These are phyloP conservation scores for Microbotryum lychnidis-dioicae DNA, from an alignment of 1,284 basidiomycete genomes.

Conservation along the genomic window DNA sequence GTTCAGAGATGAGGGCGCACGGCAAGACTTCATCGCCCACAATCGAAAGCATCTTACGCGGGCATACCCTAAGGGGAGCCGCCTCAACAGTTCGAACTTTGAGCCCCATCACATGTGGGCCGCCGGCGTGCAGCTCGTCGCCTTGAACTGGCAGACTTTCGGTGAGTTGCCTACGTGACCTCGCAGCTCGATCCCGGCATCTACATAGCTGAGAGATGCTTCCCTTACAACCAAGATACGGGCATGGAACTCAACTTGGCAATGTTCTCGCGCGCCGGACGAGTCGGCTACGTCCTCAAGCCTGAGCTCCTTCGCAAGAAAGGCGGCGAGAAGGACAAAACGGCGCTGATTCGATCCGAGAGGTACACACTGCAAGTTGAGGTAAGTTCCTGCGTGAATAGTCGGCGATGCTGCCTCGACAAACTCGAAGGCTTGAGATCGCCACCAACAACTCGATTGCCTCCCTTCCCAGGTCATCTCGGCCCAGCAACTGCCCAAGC, in stretches of 20 bases:
- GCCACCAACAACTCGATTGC: constrained; percentile 2
- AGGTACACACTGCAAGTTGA: constrained; percentile 59
- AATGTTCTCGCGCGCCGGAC: constrained; percentile 83
- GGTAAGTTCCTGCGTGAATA: constrained; percentile 38
- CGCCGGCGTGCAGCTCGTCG: constrained; percentile 84
- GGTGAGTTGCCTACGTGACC: constrained; percentile 47
- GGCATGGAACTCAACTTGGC: constrained; percentile 87
- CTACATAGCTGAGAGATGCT: not conserved
- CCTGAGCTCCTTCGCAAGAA: constrained; percentile 64
- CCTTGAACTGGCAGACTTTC: constrained; percentile 95
- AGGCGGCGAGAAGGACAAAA: constrained; percentile 48
- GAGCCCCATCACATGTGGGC: constrained; percentile 85
- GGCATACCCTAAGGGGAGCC: constrained; percentile 77
- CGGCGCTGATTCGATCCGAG: constrained; percentile 51
- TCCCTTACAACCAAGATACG: constrained; percentile 50
- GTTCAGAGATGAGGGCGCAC: constrained; percentile 42
- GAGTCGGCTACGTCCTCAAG: constrained; percentile 83
- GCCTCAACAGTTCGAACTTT: constrained; percentile 80
- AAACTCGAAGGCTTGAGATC: not conserved
- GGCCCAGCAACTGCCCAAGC: constrained; percentile 81
- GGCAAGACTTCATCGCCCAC: constrained; percentile 79
- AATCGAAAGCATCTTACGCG: constrained; percentile 75
- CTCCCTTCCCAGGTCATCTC: constrained; percentile 60
- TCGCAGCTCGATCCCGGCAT: not conserved
- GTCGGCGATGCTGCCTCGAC: not conserved